These are phyloP conservation scores for Desmodesmus armatus DNA, from an alignment of 139 green algal genomes.

Conservation along the genomic window DNA sequence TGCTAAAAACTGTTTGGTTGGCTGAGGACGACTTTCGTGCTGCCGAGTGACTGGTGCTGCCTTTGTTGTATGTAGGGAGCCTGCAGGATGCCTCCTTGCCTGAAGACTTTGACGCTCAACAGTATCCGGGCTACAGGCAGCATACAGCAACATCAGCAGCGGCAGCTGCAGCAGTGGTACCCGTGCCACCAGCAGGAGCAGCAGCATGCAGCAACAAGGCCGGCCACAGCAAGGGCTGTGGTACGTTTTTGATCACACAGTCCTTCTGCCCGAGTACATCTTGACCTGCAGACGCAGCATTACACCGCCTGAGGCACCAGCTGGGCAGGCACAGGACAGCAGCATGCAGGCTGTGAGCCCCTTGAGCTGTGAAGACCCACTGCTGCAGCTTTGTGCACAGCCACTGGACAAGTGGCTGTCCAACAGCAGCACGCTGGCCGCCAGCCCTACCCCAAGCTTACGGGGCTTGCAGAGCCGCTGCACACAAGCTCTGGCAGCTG, in stretches of 20 bases:
- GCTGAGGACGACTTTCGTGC: no score
- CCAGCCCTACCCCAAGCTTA: background rate
- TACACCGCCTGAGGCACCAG: no score
- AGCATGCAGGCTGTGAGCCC: background rate
- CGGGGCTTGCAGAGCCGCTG: background rate
- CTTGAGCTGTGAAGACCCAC: no score
- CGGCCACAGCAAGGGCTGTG: slow-evolving; percentile 16
- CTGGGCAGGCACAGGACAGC: no score
- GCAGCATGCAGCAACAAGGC: background rate
- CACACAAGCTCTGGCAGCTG: background rate
- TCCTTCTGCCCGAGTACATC: slow-evolving; percentile 83
- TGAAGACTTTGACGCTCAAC: no score
- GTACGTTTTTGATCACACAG: slow-evolving; percentile 70
- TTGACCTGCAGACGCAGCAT: slow-evolving; percentile 72
- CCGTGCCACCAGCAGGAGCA: background rate
- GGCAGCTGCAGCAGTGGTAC: background rate
- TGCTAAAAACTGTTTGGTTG: no score
- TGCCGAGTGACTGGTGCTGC: no score
- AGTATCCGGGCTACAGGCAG: no score
- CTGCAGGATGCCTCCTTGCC: no score
- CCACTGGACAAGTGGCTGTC: slow-evolving; percentile 65
- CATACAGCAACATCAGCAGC: background rate
- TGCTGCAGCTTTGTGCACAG: slow-evolving; percentile 36
- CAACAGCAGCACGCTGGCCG: background rate
- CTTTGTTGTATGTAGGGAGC: no score